Evolutionary conservation across 306 rosid species (phyloP).

Genomic region (Elaeagnus macrophylla): DNA sequence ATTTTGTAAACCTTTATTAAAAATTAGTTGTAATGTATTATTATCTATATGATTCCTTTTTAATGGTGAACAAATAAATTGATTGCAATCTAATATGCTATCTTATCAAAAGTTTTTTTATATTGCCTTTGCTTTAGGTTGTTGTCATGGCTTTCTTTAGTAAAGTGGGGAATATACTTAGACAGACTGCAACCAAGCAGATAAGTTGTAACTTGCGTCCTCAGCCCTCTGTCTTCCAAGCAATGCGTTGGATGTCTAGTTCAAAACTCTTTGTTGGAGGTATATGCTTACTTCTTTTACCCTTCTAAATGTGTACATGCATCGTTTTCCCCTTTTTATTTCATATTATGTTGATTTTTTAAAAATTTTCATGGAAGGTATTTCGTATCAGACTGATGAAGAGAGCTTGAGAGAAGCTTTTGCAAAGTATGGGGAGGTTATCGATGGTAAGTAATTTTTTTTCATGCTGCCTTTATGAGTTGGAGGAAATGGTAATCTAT

Average conservation of each 20-base stretch:
- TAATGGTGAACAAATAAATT: too few relatives aligned
- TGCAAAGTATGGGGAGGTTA: constrained; percentile 60
- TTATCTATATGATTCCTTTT: too few relatives aligned
- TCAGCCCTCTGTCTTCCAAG: constrained; percentile 42
- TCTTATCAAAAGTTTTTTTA: too few relatives aligned
- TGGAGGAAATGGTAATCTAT: background rate
- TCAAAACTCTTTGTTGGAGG: constrained; percentile 86
- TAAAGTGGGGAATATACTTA: constrained; percentile 59
- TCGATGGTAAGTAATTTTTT: constrained; percentile 48
- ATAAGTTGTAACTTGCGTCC: constrained; percentile 33
- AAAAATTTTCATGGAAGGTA: constrained; percentile 34
- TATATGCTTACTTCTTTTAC: constrained; percentile 12
- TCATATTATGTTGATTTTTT: constrained; percentile 2
- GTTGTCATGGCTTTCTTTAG: constrained; percentile 69
- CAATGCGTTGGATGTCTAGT: constrained; percentile 59
- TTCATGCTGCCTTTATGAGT: background rate
- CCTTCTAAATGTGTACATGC: background rate
- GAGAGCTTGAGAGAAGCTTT: constrained; percentile 59
- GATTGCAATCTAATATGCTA: too few relatives aligned
- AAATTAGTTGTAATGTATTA: too few relatives aligned
- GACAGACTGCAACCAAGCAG: constrained; percentile 42
- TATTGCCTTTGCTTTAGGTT: constrained; percentile 20
- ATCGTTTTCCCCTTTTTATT: background rate
- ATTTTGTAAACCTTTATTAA: too few relatives aligned
- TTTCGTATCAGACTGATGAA: constrained; percentile 64